Evolutionary conservation across 139 green algal genomes (phyloP).

Genomic region (Volvox reticuliferus): DNA sequence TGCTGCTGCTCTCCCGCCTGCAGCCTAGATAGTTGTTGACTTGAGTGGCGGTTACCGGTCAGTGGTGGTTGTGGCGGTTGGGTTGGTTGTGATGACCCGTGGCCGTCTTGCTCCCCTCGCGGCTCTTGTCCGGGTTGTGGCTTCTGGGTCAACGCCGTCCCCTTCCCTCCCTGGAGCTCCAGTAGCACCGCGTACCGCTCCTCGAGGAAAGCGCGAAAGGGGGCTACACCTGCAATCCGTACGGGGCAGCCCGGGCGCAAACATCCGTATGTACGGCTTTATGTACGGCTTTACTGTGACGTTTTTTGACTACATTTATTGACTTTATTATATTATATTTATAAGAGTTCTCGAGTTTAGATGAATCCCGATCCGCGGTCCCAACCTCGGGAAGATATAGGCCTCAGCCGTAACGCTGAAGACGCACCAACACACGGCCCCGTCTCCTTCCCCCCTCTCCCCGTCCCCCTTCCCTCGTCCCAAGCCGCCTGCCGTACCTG

Average conservation of each 20-base stretch:
- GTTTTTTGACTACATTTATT: too few species aligned
- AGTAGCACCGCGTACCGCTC: constrained; percentile 62
- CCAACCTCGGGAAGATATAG: too few species aligned
- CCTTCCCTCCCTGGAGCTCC: not conserved
- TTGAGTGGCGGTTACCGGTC: not conserved
- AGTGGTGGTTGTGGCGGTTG: not conserved
- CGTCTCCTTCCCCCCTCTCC: not conserved
- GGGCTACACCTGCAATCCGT: constrained; percentile 76
- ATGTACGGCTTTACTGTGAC: too few species aligned
- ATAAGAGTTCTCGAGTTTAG: too few species aligned
- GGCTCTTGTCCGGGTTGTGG: not conserved
- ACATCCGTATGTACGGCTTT: not conserved
- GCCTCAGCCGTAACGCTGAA: too few species aligned
- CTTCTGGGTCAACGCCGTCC: not conserved
- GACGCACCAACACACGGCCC: not conserved
- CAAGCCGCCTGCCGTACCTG: constrained; percentile 47
- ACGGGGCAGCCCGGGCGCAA: too few species aligned
- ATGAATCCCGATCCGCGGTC: too few species aligned
- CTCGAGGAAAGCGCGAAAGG: constrained; percentile 88
- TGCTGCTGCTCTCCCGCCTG: constrained; percentile 4
- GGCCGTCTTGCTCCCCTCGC: too few species aligned
- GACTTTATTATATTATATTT: too few species aligned
- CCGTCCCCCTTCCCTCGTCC: not conserved
- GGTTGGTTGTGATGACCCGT: not conserved
- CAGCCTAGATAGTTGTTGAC: constrained; percentile 1